Evolutionary conservation across 257 asterid species (phyloP), one percentile per base, ranked within the genome.

Genomic region (Verbascum thapsus): DNA sequence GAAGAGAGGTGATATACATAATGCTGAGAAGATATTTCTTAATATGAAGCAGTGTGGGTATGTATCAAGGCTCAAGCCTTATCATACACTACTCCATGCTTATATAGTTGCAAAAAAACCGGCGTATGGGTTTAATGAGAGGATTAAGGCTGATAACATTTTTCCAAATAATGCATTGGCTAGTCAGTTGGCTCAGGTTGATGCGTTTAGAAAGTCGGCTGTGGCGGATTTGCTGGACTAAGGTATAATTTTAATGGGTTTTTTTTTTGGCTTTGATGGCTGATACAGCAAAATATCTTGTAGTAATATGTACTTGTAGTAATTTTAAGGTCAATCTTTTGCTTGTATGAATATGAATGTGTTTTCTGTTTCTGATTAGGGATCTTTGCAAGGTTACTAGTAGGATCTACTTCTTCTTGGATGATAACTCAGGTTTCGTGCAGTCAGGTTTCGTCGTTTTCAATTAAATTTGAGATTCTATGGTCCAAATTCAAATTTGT

Each of bases 1-100:
- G 0, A 69, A 58, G 50, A 85, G 77, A 71, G 97, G 98, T 8
- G 97, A 86, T 51, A 38, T 92, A 11, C 91, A 78, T 34, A 89
- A 82, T 47, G 47, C 96, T 0, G 97, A 92, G 85, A 87, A 85
- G 76, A 38, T 83, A 8, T 83, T 88, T 54, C 58, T 65, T 38
- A 74, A 72, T 72, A 81, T 82, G 87, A 80, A 80, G 71, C 70
- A 70, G 41, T 82, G 51, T 0, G 94, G 95, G 6, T 89, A 78
- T 37, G 50, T 69, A 1, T 48, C 74, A 9, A 72, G 76, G 10
- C 1, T 44, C 10, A 59, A 52, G 10, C 85, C 69, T 62, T 91
- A 78, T 53, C 73, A 73, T 20, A 23, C 71, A 26, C 92, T 92
- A 45, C 20, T 87, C 45, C 55, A 62, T 53, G 95, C 98, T 6